Conservation (phyloP, 2,329 filamentous ascomycete genomes). For the Cercospora janseana region DNA sequence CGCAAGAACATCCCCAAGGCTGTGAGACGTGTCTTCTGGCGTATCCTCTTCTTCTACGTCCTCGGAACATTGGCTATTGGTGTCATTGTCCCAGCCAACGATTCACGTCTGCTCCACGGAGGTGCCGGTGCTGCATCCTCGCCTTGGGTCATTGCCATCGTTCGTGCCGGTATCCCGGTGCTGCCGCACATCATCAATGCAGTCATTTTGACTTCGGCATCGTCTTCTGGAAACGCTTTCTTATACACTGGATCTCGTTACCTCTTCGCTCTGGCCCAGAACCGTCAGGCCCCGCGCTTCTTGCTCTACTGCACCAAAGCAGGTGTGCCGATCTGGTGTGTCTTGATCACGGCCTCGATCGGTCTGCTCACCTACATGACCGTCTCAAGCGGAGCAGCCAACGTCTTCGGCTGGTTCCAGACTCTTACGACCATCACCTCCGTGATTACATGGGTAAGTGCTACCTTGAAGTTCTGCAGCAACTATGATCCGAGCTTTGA, state of each 20-base stretch:
- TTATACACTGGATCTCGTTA: constrained; percentile 56
- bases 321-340: constrained; percentile 45
- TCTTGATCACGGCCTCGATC: constrained; percentile 49
- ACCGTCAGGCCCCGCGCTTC: constrained; percentile 53
- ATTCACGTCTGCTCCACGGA: constrained; percentile 51
- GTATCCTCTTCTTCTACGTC: constrained; percentile 55
- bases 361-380: constrained; percentile 58
- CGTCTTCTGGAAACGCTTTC: constrained; percentile 67
- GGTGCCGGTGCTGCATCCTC: constrained; percentile 39
- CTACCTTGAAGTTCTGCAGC: no score
- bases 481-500: no score
- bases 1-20: constrained; percentile 55
- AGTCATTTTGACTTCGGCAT: constrained; percentile 69
- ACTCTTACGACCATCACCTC: constrained; percentile 39
- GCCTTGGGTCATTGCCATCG: constrained; percentile 70
- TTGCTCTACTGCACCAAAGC: constrained; percentile 46
- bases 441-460: constrained; percentile 38
- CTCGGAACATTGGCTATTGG: constrained; percentile 56
- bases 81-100: constrained; percentile 58
- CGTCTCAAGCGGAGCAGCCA: constrained; percentile 29
- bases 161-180: constrained; percentile 63
- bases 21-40: constrained; percentile 53
- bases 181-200: constrained; percentile 74
- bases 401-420: constrained; percentile 39
- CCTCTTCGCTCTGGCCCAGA: constrained; percentile 51